These are phyloP conservation scores for Lupinus albus DNA, from an alignment of 306 rosid species.

Conservation along the genomic window DNA sequence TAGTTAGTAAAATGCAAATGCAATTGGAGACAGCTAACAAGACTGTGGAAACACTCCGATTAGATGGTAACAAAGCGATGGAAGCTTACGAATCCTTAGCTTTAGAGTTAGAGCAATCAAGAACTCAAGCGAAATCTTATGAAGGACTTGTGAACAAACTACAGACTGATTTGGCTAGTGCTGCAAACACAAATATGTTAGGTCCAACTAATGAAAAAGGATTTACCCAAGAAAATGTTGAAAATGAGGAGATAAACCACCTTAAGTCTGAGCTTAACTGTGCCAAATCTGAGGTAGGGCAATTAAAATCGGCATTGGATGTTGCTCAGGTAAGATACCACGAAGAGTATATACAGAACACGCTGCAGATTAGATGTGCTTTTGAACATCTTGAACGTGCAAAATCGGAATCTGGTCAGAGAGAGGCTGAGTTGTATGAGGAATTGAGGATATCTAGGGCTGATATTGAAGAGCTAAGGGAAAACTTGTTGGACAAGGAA, in stretches of 20 bases:
- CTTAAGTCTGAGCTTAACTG: constrained; percentile 60
- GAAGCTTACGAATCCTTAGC: constrained; percentile 56
- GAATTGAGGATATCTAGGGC: constrained; percentile 59
- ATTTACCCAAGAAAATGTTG: constrained; percentile 42
- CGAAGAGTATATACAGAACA: constrained; percentile 78
- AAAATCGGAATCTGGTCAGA: constrained; percentile 60
- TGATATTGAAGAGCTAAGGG: constrained; percentile 61
- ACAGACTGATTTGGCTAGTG: constrained; percentile 51
- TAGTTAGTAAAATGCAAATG: constrained; percentile 54
- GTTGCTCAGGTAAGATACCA: constrained; percentile 77
- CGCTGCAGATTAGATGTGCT: constrained; percentile 78
- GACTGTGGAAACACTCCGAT: constrained; percentile 55
- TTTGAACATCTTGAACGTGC: constrained; percentile 66
- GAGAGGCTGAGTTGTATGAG: constrained; percentile 56
- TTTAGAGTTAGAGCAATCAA: constrained; percentile 78
- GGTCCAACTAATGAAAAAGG: constrained; percentile 42
- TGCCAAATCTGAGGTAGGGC: constrained; percentile 61
- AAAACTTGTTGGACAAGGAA: constrained; percentile 60
- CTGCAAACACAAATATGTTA: constrained; percentile 31
- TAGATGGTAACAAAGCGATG: constrained; percentile 52
- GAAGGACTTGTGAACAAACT: constrained; percentile 66
- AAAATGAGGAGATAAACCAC: constrained; percentile 52
- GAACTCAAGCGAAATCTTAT: constrained; percentile 61
- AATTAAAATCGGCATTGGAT: constrained; percentile 74
- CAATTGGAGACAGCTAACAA: constrained; percentile 68